These are phyloP conservation scores for Chlamydomonas sp. DNA, from an alignment of 139 green algal species.

Conservation along the genomic window DNA sequence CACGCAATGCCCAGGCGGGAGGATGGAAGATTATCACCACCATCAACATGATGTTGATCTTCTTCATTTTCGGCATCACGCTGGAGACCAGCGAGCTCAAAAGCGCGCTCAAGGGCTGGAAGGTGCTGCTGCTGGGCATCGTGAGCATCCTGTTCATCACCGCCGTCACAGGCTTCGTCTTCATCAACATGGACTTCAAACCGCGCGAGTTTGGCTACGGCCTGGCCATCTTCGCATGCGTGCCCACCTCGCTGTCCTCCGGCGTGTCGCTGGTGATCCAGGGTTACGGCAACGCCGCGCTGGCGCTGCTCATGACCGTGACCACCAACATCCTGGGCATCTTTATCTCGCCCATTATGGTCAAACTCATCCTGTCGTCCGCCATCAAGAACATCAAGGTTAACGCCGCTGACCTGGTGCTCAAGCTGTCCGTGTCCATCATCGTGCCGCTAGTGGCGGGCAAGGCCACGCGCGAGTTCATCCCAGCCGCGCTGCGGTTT, in stretches of 20 bases:
- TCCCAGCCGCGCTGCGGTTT: constrained; percentile 33
- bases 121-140: constrained; percentile 62
- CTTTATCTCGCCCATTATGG: constrained; percentile 72
- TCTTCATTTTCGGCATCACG: constrained; percentile 80
- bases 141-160: constrained; percentile 75
- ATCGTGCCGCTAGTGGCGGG: constrained; percentile 74
- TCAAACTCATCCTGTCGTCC: constrained; percentile 64
- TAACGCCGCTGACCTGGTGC: constrained; percentile 71
- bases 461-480: constrained; percentile 66
- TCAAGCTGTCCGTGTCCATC: constrained; percentile 84
- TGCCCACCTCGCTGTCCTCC: constrained; percentile 86
- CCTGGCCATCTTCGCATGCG: constrained; percentile 83
- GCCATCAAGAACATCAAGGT: constrained; percentile 56
- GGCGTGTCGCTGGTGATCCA: constrained; percentile 72
- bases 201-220: constrained; percentile 76
- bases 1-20: constrained; percentile 18
- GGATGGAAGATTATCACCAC: constrained; percentile 66
- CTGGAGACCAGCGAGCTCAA: constrained; percentile 77
- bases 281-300: constrained; percentile 76
- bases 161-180: constrained; percentile 71
- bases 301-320: constrained; percentile 87
- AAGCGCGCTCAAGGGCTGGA: constrained; percentile 56
- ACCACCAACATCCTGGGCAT: constrained; percentile 83
- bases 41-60: constrained; percentile 70
- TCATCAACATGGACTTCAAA: constrained; percentile 58